phyloP scores from a whole-genome alignment of 768 basidiomycete species.

The Lyophyllum shimeji region DNA sequence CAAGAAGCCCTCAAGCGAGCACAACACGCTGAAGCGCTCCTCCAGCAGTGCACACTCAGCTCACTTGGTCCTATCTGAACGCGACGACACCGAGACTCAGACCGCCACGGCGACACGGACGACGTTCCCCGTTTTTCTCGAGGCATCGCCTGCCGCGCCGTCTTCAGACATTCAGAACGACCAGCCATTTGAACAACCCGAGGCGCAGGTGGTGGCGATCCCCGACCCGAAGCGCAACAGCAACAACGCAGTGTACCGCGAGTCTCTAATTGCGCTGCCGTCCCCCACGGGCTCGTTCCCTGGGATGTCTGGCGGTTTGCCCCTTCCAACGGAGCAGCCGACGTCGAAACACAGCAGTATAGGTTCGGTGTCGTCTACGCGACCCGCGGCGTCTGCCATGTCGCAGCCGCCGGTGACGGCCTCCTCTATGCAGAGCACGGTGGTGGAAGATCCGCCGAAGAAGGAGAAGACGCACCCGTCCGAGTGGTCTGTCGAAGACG shows the following conservation, averaged over 20 bases:
- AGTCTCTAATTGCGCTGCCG: conserved; percentile 24
- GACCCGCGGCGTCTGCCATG: conserved; percentile 9
- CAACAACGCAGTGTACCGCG: conserved; percentile 25
- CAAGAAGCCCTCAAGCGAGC: conserved; percentile 5
- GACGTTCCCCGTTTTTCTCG: conserved; percentile 26
- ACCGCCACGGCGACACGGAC: conserved; percentile 38
- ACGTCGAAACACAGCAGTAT: conserved; percentile 41
- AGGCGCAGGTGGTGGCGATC: conserved; percentile 21
- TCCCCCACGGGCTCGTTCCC: conserved; percentile 19
- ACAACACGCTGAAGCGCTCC: conserved; percentile 1
- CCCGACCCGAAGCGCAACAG: conserved; percentile 17
- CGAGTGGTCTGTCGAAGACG: conserved; percentile 88
- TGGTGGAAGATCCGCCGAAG: conserved; percentile 14
- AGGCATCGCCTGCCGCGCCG: conserved; percentile 16
- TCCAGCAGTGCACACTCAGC: conserved; percentile 7
- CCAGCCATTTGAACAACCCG: conserved; percentile 25
- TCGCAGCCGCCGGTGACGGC: conserved; percentile 15
- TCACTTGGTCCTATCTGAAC: conserved; percentile 25
- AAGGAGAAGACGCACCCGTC: conserved; percentile 48
- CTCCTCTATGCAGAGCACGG: conserved; percentile 16
- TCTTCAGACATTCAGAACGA: conserved; percentile 4
- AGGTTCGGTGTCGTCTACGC: conserved; percentile 15
- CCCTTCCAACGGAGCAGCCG: conserved; percentile 22
- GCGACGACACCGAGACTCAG: conserved; percentile 29
- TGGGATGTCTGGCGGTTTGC: conserved; percentile 13